Evolutionary conservation across 306 rosid genomes (phyloP), one percentile per base, ranked within the genome.

Genomic region (Glycyrrhiza uralensis): DNA sequence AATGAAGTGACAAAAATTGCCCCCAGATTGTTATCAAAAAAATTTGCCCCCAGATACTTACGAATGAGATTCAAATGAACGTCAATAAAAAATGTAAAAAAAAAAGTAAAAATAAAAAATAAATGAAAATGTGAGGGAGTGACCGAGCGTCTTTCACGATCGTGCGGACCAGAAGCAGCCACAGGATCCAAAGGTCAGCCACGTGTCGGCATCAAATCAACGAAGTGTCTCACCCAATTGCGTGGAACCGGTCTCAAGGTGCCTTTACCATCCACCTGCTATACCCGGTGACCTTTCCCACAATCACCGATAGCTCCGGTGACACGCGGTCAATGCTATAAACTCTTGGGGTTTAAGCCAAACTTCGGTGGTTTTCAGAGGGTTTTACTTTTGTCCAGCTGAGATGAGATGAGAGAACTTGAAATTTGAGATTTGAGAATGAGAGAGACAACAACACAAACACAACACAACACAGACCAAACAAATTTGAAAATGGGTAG

Each of bases 291-390:
- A 0, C 46, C n/a, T 18, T 19, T 26, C 20, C 10, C 56, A 71
- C 22, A 46, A 57, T 45, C 44, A 87, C 93, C 91, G 88, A 71
- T 63, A 46, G 85, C 82, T 65, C 80, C 88, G 84, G 98, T 83
- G 8, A 79, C n/a, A 3, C 58, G 32, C 65, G 86, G 90, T 88
- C 90, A 85, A 88, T 90, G 92, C 77, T 83, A 92, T 80, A 86
- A 92, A 71, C 22, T 71, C 41, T 11, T 83, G 95, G 94, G 98
- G 98, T 90, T 92, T 92, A 87, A 92, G 96, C 79, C n/a, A 32
- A 1, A 44, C 62, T 63, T 72, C 29, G 61, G 79, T 89, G 88
- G 88, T 80, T 86, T 85, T 87, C 92, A 85, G 68, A 84, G 96
- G 98, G 98, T 90, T 92, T 89, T 78, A 55, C 63, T 54, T 75